Percentiles rank a stretch among this genome's conserved stretches.
These are phyloP conservation scores for Lipomyces spencermartinsiae DNA, from an alignment of 805 yeast genomes.

Conservation along the genomic window DNA sequence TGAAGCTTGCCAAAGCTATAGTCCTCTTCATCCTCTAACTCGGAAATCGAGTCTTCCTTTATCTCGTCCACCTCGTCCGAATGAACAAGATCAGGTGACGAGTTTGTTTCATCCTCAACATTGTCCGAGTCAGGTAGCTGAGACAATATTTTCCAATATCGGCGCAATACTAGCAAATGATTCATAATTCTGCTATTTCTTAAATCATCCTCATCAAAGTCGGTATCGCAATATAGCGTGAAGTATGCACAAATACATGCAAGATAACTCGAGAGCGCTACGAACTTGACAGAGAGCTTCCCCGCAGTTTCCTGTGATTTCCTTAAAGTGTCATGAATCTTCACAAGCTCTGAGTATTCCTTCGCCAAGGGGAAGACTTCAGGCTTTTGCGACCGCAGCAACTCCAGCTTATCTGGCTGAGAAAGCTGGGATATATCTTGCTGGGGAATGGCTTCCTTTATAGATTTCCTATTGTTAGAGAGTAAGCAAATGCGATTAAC, in stretches of 20 bases:
- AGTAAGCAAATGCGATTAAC: not conserved
- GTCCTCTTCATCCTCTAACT: conserved; percentile 14
- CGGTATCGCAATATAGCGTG: conserved; percentile 68
- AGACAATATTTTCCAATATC: conserved; percentile 67
- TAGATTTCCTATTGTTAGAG: not conserved
- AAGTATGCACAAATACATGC: conserved; percentile 81
- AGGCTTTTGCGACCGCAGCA: conserved; percentile 72
- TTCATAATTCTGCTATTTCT: conserved; percentile 93
- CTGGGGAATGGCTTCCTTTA: conserved; percentile 47
- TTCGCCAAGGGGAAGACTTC: conserved; percentile 79
- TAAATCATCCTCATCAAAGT: conserved; percentile 61
- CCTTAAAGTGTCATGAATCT: conserved; percentile 47
- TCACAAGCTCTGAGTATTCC: conserved; percentile 59
- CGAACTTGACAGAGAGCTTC: conserved; percentile 54
- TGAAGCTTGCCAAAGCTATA: not conserved
- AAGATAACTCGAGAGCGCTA: conserved; percentile 78
- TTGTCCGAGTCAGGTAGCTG: conserved; percentile 51
- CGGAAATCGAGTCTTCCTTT: conserved; percentile 20
- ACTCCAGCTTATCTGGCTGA: conserved; percentile 57
- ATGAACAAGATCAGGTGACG: conserved; percentile 21
- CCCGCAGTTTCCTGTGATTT: conserved; percentile 16
- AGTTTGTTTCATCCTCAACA: conserved; percentile 21
- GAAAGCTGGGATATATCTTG: conserved; percentile 60
- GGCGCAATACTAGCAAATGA: conserved; percentile 77
- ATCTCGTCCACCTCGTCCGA: conserved; percentile 44